A percentile compares a stretch with the other conserved stretches of the same genome.
These are phyloP conservation scores for Adansonia grandidieri DNA, from an alignment of 441 rosid genomes.

Conservation along the genomic window DNA sequence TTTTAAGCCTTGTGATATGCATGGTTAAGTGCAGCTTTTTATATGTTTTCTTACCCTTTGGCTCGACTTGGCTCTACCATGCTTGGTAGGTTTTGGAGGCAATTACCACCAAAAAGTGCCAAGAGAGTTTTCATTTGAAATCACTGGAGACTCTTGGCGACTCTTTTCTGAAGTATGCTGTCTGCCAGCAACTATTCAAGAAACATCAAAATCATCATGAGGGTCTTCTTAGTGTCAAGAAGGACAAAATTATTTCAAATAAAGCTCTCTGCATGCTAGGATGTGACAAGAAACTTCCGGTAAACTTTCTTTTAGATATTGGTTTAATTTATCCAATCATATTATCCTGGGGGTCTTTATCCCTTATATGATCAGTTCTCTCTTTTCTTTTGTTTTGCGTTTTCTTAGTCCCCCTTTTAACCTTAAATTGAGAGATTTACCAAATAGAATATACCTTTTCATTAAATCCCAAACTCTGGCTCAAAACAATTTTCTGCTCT, in stretches of 20 bases:
- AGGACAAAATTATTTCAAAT: conserved; percentile 66
- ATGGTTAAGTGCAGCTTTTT: neutral
- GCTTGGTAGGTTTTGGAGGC: conserved; percentile 80
- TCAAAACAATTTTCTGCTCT: neutral
- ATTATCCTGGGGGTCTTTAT: conserved; percentile 1
- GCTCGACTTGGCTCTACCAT: conserved; percentile 20
- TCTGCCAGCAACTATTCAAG: conserved; percentile 73
- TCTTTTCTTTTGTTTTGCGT: neutral
- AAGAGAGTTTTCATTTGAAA: conserved; percentile 79
- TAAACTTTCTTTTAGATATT: conserved; percentile 31
- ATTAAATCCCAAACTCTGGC: neutral
- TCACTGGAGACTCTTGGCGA: conserved; percentile 93
- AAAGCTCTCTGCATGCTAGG: conserved; percentile 72
- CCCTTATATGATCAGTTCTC: neutral
- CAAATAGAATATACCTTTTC: neutral
- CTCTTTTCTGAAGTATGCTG: conserved; percentile 86
- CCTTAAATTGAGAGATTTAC: neutral
- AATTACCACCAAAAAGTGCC: conserved; percentile 81
- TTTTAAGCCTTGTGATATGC: neutral
- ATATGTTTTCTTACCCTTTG: conserved; percentile 9
- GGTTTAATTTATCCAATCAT: neutral
- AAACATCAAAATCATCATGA: conserved; percentile 56
- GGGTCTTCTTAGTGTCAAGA: conserved; percentile 79
- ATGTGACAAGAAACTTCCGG: conserved; percentile 72
- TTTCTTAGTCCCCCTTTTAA: neutral